Evolutionary conservation across 208 protist genomes (phyloP).

Genomic region (Naegleria lovaniensis): DNA sequence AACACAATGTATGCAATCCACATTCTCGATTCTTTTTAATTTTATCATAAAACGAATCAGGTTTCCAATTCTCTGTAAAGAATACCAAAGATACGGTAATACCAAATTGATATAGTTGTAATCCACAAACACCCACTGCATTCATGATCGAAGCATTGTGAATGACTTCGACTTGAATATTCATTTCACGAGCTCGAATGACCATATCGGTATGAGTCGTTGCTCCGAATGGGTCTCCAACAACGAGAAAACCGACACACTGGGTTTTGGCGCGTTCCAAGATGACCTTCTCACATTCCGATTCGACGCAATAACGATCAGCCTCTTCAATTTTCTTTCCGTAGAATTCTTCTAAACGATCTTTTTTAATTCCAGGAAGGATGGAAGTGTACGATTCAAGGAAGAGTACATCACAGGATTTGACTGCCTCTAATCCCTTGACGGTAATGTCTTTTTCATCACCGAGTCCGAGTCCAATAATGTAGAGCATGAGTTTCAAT

Average conservation of each 20-base stretch:
- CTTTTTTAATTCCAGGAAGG: slow-evolving; percentile 64
- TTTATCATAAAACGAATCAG: slow-evolving; percentile 93
- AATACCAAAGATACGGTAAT: slow-evolving; percentile 92
- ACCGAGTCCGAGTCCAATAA: slow-evolving; percentile 93
- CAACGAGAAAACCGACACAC: slow-evolving; percentile 93
- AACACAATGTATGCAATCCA: slow-evolving; percentile 93
- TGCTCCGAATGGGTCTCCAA: slow-evolving; percentile 96
- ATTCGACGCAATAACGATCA: slow-evolving; percentile 91
- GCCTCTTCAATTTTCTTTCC: slow-evolving; percentile 77
- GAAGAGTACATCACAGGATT: slow-evolving; percentile 82
- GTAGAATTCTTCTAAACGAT: slow-evolving; percentile 62
- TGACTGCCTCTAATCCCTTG: slow-evolving; percentile 86
- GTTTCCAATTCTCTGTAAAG: slow-evolving; percentile 92
- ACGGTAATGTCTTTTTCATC: slow-evolving; percentile 97
- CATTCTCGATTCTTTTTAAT: slow-evolving; percentile 73
- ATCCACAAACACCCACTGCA: slow-evolving; percentile 92
- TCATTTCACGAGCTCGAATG: slow-evolving; percentile 76
- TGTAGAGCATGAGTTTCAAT: slow-evolving; percentile 72
- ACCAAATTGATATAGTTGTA: slow-evolving; percentile 98
- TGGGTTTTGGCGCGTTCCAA: slow-evolving; percentile 68
- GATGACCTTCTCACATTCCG: slow-evolving; percentile 57
- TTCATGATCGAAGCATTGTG: slow-evolving; percentile 99
- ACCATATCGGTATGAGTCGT: slow-evolving; percentile 98
- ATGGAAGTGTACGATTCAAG: slow-evolving; percentile 98
- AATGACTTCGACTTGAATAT: slow-evolving; percentile 76